Conservation (phyloP, 208 protist genomes). For the Leishmania tarentolae region DNA sequence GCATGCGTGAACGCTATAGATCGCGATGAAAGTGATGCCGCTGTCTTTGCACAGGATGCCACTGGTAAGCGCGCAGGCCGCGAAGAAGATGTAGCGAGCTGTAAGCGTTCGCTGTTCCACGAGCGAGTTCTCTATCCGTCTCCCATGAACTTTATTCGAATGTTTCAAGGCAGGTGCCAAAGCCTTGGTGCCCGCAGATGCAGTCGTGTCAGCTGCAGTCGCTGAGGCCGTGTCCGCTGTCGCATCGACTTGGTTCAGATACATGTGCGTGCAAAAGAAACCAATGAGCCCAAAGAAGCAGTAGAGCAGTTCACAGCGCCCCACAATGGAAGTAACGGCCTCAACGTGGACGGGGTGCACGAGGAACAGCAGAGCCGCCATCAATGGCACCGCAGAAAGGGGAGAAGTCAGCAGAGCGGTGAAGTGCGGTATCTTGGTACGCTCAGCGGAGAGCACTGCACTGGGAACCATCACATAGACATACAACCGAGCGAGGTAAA, state of each 20-base stretch:
- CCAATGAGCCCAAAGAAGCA: constrained; percentile 62
- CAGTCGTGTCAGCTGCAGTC: background rate
- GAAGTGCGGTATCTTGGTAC: background rate
- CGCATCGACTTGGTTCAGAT: constrained; percentile 23
- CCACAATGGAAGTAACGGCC: constrained; percentile 83
- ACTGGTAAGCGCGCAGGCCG: constrained; percentile 11
- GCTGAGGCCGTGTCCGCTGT: background rate
- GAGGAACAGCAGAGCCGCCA: constrained; percentile 64
- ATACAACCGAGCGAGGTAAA: constrained; percentile 47
- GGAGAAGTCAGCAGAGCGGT: constrained; percentile 14
- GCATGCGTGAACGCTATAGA: constrained; percentile 58
- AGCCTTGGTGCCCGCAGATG: background rate
- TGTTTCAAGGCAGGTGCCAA: background rate
- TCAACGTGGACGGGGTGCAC: constrained; percentile 90
- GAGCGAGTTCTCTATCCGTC: background rate
- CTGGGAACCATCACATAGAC: constrained; percentile 17
- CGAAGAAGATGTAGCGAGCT: constrained; percentile 38
- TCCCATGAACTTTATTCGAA: background rate
- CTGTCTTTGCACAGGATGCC: constrained; percentile 75
- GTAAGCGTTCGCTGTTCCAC: constrained; percentile 23
- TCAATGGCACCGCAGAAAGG: constrained; percentile 31
- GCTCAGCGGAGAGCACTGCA: background rate
- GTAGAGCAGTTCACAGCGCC: constrained; percentile 75
- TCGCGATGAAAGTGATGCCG: constrained; percentile 67
- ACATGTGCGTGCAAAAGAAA: constrained; percentile 43